Conservation (phyloP, 2,329 filamentous ascomycete species). For the Penicillium sp. region DNA sequence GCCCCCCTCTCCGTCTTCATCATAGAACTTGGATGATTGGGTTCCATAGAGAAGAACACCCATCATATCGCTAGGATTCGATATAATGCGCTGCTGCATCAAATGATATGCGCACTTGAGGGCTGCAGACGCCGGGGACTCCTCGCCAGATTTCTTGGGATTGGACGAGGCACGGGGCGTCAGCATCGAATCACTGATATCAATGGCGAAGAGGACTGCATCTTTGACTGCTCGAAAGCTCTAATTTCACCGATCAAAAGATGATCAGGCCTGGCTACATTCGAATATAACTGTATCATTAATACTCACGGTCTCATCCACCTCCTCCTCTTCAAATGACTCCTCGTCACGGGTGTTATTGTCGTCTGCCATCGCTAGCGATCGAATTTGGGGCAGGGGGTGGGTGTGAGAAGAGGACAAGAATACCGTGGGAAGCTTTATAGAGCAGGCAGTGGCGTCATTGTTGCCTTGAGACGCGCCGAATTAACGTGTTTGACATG, state of each 20-base stretch:
- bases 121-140: constrained; percentile 78
- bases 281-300: not conserved
- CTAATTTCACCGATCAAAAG: constrained; percentile 44
- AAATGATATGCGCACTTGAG: constrained; percentile 91
- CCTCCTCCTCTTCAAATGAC: constrained; percentile 46
- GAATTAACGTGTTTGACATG: constrained; percentile 19
- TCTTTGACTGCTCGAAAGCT: constrained; percentile 91
- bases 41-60: constrained; percentile 91
- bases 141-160: constrained; percentile 74
- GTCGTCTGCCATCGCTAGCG: constrained; percentile 38
- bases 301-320: constrained; percentile 45
- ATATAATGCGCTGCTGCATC: constrained; percentile 98
- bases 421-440: not conserved
- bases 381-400: not conserved
- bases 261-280: not conserved
- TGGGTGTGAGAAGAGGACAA: not conserved
- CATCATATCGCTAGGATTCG: constrained; percentile 96
- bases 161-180: constrained; percentile 61
- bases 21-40: constrained; percentile 75
- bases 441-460: constrained; percentile 1
- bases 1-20: constrained; percentile 59
- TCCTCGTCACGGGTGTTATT: constrained; percentile 41
- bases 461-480: constrained; percentile 31
- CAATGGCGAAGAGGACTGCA: constrained; percentile 96
- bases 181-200: constrained; percentile 88